A percentile compares a stretch with the other conserved stretches of the same genome.
Evolutionary conservation across 768 basidiomycete genomes (phyloP).

Genomic region (Nidularia pulvinata): DNA sequence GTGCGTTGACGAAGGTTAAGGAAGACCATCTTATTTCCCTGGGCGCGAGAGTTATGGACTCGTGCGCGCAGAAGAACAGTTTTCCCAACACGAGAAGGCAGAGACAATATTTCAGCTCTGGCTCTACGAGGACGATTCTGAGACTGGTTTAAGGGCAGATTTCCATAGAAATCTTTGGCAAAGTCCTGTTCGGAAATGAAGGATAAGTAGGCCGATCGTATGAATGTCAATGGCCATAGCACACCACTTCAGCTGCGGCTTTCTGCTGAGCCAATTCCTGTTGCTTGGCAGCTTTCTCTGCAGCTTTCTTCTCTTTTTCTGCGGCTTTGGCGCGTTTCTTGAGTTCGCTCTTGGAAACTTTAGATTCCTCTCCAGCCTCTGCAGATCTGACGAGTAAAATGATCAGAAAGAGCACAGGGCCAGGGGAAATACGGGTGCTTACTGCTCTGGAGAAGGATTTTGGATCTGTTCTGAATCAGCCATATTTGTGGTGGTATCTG

Average conservation of each 20-base stretch:
- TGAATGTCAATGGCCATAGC: no score
- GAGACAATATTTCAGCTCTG: constrained; percentile 62
- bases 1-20: constrained; percentile 88
- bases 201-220: no score
- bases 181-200: constrained; percentile 58
- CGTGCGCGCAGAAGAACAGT: constrained; percentile 86
- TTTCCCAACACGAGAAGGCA: constrained; percentile 70
- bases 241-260: constrained; percentile 65
- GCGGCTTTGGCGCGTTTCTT: constrained; percentile 92
- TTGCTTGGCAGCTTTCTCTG: constrained; percentile 82
- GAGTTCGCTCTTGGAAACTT: constrained; percentile 80
- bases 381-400: no score
- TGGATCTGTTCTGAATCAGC: constrained; percentile 27
- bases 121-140: constrained; percentile 66
- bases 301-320: constrained; percentile 88
- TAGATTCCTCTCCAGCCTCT: no score
- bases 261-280: constrained; percentile 70
- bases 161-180: constrained; percentile 81
- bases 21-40: constrained; percentile 97
- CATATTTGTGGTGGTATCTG: constrained; percentile 26
- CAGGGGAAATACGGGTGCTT: constrained; percentile 7
- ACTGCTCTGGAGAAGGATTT: constrained; percentile 18
- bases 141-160: constrained; percentile 89
- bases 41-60: constrained; percentile 88
- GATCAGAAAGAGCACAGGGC: no score